phyloP scores from a whole-genome alignment of 192 early-diverging fungal species.

The Mortierella antarctica region DNA sequence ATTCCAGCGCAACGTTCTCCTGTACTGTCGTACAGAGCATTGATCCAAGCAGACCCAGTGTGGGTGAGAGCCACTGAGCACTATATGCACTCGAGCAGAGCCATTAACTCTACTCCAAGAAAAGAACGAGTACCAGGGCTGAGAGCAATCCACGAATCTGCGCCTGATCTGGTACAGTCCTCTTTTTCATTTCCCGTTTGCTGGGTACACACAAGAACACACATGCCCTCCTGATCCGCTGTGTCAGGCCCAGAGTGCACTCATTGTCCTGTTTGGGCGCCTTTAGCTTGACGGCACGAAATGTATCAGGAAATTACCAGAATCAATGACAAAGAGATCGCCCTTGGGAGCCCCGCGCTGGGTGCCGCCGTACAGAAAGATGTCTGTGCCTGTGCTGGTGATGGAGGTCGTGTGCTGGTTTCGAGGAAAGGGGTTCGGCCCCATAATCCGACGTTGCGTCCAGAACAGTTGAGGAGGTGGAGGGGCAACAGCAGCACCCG shows the following conservation, averaged over 20 bases:
- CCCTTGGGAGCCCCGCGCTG: conserved; percentile 33
- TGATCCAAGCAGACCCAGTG: neutral
- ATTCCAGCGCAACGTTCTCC: no score
- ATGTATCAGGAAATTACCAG: conserved; percentile 25
- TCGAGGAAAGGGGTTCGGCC: conserved; percentile 50
- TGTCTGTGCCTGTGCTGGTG: conserved; percentile 45
- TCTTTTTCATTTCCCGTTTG: neutral
- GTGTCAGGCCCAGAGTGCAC: no score
- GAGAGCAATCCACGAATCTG: no score
- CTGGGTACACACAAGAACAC: no score
- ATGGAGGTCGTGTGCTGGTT: conserved; percentile 41
- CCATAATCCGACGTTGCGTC: conserved; percentile 42
- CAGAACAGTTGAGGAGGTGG: conserved; percentile 51
- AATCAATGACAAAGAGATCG: conserved; percentile 48
- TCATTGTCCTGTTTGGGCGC: neutral
- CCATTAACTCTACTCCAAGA: conserved; percentile 32
- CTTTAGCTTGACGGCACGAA: neutral
- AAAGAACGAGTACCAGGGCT: neutral
- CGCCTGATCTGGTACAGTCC: neutral
- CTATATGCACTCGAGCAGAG: conserved; percentile 4
- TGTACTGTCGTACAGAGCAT: no score
- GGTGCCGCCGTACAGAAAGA: conserved; percentile 39
- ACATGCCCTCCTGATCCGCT: no score
- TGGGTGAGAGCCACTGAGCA: neutral
- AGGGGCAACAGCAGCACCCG: conserved; percentile 2